Conservation (phyloP, 805 yeast species). For the Saccharomycopsis olivae region DNA sequence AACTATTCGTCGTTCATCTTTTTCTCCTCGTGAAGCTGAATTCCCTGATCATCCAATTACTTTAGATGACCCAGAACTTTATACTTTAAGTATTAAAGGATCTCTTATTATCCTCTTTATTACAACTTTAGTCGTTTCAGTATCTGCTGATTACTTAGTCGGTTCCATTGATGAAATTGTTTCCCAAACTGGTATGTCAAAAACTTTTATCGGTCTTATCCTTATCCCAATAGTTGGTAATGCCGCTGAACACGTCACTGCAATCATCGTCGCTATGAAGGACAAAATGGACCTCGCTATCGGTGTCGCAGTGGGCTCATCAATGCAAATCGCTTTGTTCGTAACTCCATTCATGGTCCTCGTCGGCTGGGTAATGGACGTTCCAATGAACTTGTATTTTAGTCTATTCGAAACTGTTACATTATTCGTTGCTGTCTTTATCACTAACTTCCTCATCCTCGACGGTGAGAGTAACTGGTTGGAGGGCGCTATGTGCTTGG, state of each 20-base stretch:
- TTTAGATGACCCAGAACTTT: slow-evolving; percentile 20
- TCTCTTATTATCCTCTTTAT: slow-evolving; percentile 44
- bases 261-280: slow-evolving; percentile 87
- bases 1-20: slow-evolving; percentile 7
- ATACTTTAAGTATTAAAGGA: slow-evolving; percentile 38
- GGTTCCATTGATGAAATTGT: slow-evolving; percentile 90
- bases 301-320: slow-evolving; percentile 94
- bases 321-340: slow-evolving; percentile 89
- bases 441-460: slow-evolving; percentile 74
- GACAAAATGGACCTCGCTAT: slow-evolving; percentile 96
- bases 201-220: slow-evolving; percentile 90
- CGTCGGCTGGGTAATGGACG: slow-evolving; percentile 84
- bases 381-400: slow-evolving; percentile 88
- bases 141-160: slow-evolving; percentile 89
- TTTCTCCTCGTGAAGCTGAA: neutral
- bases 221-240: slow-evolving; percentile 95
- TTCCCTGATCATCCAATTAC: slow-evolving; percentile 8
- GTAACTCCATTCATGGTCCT: slow-evolving; percentile 93
- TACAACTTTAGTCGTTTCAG: slow-evolving; percentile 71
- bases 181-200: slow-evolving; percentile 72
- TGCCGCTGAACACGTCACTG: slow-evolving; percentile 98
- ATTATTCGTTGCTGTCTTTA: slow-evolving; percentile 78
- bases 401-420: slow-evolving; percentile 91
- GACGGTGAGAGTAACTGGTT: slow-evolving; percentile 97
- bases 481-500: slow-evolving; percentile 87